Evolutionary conservation across 805 yeast species (phyloP).

Genomic region (Spathaspora passalidarum): DNA sequence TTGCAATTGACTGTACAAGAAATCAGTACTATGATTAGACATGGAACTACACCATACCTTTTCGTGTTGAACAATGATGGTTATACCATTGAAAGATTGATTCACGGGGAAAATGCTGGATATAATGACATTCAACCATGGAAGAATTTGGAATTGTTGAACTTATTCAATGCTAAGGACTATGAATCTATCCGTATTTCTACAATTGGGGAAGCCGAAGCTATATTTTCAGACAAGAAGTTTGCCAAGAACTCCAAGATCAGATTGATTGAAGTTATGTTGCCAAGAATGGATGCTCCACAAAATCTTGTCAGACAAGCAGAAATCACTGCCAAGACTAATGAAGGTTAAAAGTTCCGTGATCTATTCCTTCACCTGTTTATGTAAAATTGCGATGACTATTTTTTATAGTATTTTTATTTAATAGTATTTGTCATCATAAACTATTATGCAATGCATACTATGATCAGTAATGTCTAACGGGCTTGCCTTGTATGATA

Average conservation of each 20-base stretch:
- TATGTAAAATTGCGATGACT: neutral
- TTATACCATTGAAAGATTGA: constrained; percentile 72
- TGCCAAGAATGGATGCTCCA: constrained; percentile 71
- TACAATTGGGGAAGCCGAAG: constrained; percentile 57
- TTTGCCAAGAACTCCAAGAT: constrained; percentile 58
- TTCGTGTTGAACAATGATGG: constrained; percentile 71
- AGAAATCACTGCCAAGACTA: constrained; percentile 27
- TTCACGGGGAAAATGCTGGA: constrained; percentile 63
- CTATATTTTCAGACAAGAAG: constrained; percentile 41
- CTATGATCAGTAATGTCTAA: too few species aligned
- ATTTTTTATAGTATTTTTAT: too few species aligned
- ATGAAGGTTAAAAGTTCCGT: constrained; percentile 10
- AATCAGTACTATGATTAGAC: constrained; percentile 65
- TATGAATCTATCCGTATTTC: constrained; percentile 55
- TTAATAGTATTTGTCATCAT: too few species aligned
- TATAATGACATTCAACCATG: constrained; percentile 69
- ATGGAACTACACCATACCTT: constrained; percentile 65
- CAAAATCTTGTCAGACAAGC: constrained; percentile 46
- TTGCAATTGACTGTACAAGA: constrained; percentile 73
- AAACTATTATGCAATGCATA: too few species aligned
- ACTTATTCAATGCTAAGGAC: constrained; percentile 56
- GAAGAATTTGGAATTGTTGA: constrained; percentile 59
- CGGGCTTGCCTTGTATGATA: too few species aligned
- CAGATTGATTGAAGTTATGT: constrained; percentile 65
- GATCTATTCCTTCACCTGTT: neutral